These are phyloP conservation scores for Ampelocalamus luodianensis DNA, from an alignment of 176 grass and related monocot genomes.

Conservation along the genomic window DNA sequence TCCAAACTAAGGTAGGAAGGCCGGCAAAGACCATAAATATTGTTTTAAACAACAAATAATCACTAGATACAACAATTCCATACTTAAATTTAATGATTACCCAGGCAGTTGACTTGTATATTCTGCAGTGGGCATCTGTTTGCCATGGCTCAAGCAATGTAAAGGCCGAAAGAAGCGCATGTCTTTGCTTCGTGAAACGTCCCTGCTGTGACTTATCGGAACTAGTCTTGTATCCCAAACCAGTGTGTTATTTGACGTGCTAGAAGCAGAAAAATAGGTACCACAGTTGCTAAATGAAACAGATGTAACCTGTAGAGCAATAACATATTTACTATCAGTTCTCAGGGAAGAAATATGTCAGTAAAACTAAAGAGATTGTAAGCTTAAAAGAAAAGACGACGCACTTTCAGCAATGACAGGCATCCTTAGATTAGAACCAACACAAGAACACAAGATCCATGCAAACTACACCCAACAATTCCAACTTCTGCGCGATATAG, in stretches of 20 bases:
- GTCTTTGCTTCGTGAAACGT: constrained; percentile 63
- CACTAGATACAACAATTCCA: constrained; percentile 33
- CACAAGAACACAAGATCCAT: constrained; percentile 22
- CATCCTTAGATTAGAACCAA: constrained; percentile 21
- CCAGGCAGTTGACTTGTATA: constrained; percentile 77
- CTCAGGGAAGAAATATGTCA: constrained; percentile 42
- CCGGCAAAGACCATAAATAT: constrained; percentile 19
- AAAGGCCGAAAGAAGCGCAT: constrained; percentile 91
- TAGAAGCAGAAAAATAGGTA: constrained; percentile 89
- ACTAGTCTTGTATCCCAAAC: constrained; percentile 87
- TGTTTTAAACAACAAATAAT: constrained; percentile 27
- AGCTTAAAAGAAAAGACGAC: background rate
- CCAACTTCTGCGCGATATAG: constrained; percentile 6
- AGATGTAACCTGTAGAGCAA: constrained; percentile 75
- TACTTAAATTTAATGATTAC: constrained; percentile 43
- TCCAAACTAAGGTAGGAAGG: background rate
- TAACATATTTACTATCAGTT: constrained; percentile 42
- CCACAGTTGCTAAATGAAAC: constrained; percentile 93
- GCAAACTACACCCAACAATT: constrained; percentile 27
- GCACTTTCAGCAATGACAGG: background rate
- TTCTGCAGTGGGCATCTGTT: constrained; percentile 81
- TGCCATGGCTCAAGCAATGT: constrained; percentile 90
- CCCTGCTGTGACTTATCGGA: constrained; percentile 57
- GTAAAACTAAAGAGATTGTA: constrained; percentile 21
- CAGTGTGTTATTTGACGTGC: constrained; percentile 85